Conservation (phyloP, 2,329 filamentous ascomycete genomes). For the Pseudogymnoascus sp. region DNA sequence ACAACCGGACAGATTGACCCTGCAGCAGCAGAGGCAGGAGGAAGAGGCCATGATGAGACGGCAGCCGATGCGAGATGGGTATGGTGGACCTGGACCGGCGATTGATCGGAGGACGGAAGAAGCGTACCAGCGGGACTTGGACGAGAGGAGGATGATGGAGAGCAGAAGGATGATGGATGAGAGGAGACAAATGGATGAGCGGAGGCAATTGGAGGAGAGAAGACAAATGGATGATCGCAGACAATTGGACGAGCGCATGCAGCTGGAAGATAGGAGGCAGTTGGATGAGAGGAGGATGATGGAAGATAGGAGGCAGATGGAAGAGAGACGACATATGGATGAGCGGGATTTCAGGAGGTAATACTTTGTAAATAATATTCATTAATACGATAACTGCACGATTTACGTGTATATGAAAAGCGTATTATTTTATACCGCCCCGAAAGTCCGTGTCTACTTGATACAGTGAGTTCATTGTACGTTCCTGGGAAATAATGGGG, state of each 20-base stretch:
- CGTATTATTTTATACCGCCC: not conserved
- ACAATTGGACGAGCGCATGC: not conserved
- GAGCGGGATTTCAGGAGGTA: constrained; percentile 7
- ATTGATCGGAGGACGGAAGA: not conserved
- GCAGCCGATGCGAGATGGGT: not conserved
- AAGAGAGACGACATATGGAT: not conserved
- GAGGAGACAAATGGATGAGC: not conserved
- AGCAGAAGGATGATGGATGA: not conserved
- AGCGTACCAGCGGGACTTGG: not conserved
- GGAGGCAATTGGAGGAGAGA: not conserved
- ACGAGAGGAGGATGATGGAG: not conserved
- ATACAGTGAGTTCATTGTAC: too few species aligned
- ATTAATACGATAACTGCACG: constrained; percentile 4
- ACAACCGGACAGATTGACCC: not conserved
- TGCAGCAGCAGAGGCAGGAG: not conserved
- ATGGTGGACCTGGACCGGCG: not conserved
- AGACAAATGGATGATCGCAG: not conserved
- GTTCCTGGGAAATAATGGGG: too few species aligned
- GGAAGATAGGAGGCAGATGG: constrained; percentile 1
- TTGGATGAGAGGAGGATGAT: constrained; percentile 1
- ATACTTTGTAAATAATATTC: constrained; percentile 7
- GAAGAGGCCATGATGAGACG: not conserved
- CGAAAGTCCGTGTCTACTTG: not conserved
- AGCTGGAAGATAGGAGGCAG: not conserved
- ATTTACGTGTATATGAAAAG: constrained; percentile 5